Conservation (phyloP, 768 basidiomycete species). For the Calocera cornea region DNA sequence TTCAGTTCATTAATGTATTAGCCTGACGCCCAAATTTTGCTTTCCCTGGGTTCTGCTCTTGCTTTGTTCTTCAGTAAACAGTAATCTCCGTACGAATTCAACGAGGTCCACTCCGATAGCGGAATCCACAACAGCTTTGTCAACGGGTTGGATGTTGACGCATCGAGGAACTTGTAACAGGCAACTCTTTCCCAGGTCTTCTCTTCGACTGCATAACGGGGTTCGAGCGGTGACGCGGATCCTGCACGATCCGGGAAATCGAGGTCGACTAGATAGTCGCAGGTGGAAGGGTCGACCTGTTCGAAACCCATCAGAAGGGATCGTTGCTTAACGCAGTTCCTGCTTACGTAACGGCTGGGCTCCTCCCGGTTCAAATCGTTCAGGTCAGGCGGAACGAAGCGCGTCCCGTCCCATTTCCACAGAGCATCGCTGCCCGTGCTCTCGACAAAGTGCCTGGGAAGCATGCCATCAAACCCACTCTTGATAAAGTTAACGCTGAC, state of each 20-base stretch:
- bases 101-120: constrained; percentile 46
- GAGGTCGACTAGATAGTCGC: constrained; percentile 84
- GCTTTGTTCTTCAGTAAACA: constrained; percentile 58
- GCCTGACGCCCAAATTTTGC: background rate
- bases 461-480: constrained; percentile 77
- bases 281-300: constrained; percentile 56
- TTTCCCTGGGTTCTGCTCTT: constrained; percentile 12
- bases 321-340: constrained; percentile 7
- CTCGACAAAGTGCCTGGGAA: constrained; percentile 69
- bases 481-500: constrained; percentile 79
- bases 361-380: constrained; percentile 86
- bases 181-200: constrained; percentile 67
- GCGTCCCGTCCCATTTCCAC: constrained; percentile 53
- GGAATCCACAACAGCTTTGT: constrained; percentile 76
- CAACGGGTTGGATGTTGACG: constrained; percentile 51
- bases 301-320: background rate
- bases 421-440: constrained; percentile 24
- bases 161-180: constrained; percentile 77
- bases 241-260: constrained; percentile 63
- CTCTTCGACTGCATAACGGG: constrained; percentile 58
- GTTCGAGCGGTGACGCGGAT: constrained; percentile 43
- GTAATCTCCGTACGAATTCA: constrained; percentile 78
- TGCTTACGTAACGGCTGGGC: constrained; percentile 57
- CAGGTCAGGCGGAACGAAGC: constrained; percentile 45
- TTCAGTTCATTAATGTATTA: background rate